Conservation (phyloP, 192 early-diverging fungal genomes). For the Chytriomyces confervae region DNA sequence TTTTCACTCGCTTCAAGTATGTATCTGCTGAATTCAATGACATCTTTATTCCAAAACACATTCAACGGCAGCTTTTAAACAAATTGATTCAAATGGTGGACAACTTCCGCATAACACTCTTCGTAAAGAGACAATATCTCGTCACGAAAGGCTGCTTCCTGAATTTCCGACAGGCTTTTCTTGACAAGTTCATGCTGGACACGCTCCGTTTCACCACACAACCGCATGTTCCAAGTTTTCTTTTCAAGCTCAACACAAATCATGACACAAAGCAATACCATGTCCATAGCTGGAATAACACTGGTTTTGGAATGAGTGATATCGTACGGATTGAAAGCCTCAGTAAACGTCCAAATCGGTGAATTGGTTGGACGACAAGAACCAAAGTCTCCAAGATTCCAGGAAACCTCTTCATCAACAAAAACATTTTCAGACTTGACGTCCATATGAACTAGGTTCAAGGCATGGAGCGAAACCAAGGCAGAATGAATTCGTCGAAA, state of each 20-base stretch:
- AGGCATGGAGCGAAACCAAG: background rate
- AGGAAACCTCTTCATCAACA: background rate
- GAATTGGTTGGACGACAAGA: background rate
- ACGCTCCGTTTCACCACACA: background rate
- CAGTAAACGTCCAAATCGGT: background rate
- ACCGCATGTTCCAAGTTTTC: background rate
- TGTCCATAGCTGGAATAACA: slow-evolving; percentile 6
- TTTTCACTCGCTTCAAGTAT: no score
- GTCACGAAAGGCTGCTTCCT: background rate
- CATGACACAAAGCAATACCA: background rate
- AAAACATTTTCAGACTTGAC: slow-evolving; percentile 22
- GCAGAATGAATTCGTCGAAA: background rate
- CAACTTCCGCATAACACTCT: no score
- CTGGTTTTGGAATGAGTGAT: background rate
- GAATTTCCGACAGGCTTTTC: background rate
- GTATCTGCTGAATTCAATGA: no score
- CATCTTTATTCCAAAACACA: no score
- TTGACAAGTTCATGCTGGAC: background rate
- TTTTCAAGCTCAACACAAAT: background rate
- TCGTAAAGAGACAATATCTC: background rate
- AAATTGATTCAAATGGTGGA: no score
- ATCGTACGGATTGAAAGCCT: background rate
- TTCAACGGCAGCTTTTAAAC: no score
- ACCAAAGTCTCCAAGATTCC: slow-evolving; percentile 12
- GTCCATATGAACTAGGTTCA: slow-evolving; percentile 20